Evolutionary conservation across 768 basidiomycete species (phyloP).

Genomic region (Lactarius quietus): DNA sequence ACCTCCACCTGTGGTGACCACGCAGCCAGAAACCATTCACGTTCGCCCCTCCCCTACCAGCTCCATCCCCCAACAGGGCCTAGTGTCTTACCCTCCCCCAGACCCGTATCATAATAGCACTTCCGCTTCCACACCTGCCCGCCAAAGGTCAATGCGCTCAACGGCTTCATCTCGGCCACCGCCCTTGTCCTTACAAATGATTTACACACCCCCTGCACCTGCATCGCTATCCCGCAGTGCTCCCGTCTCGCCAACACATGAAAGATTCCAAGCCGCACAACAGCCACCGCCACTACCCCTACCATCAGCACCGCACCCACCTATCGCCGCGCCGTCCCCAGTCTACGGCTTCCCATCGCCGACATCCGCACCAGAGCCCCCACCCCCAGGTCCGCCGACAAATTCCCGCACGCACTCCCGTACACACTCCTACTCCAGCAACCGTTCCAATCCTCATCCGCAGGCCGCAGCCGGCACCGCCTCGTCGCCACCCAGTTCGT

Average conservation of each 20-base stretch:
- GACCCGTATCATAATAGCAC: constrained; percentile 6
- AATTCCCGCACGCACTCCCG: constrained; percentile 9
- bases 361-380: constrained; percentile 8
- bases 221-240: constrained; percentile 17
- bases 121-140: background rate
- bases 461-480: background rate
- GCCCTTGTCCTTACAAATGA: constrained; percentile 20
- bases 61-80: background rate
- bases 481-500: constrained; percentile 10
- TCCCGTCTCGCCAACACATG: constrained; percentile 15
- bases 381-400: constrained; percentile 8
- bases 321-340: constrained; percentile 15
- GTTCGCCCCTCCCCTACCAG: constrained; percentile 23
- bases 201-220: constrained; percentile 20
- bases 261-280: constrained; percentile 4
- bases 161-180: constrained; percentile 12
- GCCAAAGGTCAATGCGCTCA: constrained; percentile 21
- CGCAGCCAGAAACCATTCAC: constrained; percentile 26
- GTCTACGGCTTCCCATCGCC: constrained; percentile 18
- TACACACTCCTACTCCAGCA: constrained; percentile 18
- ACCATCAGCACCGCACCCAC: background rate
- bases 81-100: constrained; percentile 5
- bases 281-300: constrained; percentile 3
- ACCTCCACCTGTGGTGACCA: constrained; percentile 7
- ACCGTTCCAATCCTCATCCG: constrained; percentile 12